Percentiles rank a stretch among this genome's conserved stretches.
Conservation (phyloP, 2,329 filamentous ascomycete species). For the Claviceps lovelessii region DNA sequence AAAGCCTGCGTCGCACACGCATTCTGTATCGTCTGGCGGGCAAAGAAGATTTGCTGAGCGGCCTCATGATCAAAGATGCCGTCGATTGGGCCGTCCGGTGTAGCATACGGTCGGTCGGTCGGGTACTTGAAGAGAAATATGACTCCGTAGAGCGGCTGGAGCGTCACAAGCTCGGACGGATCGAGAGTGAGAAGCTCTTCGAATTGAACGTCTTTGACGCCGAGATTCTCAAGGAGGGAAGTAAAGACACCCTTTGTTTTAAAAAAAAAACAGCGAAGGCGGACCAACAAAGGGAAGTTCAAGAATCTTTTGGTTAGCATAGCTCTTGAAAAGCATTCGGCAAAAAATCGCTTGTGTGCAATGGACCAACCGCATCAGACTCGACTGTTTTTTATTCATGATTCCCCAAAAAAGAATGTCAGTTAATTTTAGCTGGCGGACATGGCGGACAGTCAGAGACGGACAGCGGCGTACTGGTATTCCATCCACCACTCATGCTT, state of each 20-base stretch:
- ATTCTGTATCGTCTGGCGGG: constrained; percentile 94
- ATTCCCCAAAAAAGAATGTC: background rate
- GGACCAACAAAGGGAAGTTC: too few species aligned
- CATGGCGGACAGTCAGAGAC: background rate
- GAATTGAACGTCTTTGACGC: constrained; percentile 87
- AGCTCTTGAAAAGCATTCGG: background rate
- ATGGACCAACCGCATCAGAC: constrained; percentile 67
- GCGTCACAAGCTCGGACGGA: constrained; percentile 51
- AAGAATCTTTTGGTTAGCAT: background rate
- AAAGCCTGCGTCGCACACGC: constrained; percentile 94
- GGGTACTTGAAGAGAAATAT: constrained; percentile 99
- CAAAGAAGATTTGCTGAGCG: constrained; percentile 75
- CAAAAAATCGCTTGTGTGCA: background rate
- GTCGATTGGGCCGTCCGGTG: constrained; percentile 54
- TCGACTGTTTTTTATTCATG: constrained; percentile 44
- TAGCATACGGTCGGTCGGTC: constrained; percentile 49
- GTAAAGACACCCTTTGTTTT: constrained; percentile 73
- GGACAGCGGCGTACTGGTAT: constrained; percentile 51
- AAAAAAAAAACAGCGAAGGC: too few species aligned
- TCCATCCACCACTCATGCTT: constrained; percentile 73
- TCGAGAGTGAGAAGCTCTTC: constrained; percentile 91
- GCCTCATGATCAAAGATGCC: constrained; percentile 68
- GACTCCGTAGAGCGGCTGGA: constrained; percentile 78
- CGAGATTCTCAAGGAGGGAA: constrained; percentile 79
- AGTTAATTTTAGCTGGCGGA: constrained; percentile 1